Base-by-base conservation (phyloP, 2,329 filamentous ascomycete genomes). In the Aspergillus sclerotialis region DNA sequence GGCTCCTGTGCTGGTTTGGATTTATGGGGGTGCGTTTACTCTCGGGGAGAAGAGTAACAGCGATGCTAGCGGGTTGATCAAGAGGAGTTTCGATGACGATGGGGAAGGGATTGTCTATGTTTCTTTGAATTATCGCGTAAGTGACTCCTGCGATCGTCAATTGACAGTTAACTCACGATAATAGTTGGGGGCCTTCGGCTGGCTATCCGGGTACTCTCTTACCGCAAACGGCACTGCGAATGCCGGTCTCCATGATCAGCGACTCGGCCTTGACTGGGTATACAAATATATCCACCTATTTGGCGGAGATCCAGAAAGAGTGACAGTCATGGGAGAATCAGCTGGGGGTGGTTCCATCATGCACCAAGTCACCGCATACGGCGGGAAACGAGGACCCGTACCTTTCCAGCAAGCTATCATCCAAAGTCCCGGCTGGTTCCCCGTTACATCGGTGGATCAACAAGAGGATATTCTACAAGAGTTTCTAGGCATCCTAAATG, bases 241-340 rank as follows among this genome's bases (percentile, higher is more conserved):
- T 44, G 65, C 63, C 7, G 73, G 64, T 2, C 54, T 76, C 0
- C 58, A 67, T 33, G 73, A 78, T 38, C 75, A 78, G 47, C 62
- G 70, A 9, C 57, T 75, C 12, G 73, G 72, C 15, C 55, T 80
- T 6, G 60, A 76, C 44, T 80, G 76, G 76, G 64, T 78, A 3
- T 65, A 72, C 35, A 49, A 67, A 26, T 58, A 75, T 39, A 75
- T 77, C 35, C 56, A 68, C 43, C 52, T 65, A 8, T 79, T 78
- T 43, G 74, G 75, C 7, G 75, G 75, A 9, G 68, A 77, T 47
- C 55, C 64, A 3, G 50, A 60, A 3, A 58, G 61, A 10, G 65
- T 76, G 24, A 75, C 72, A 1, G 43, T 55, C 4, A 51, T 55
- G 41, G 53, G 53, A 3, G 56, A 70, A 39, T 70, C 65, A 11